These are phyloP conservation scores for Madurella mycetomatis DNA, from an alignment of 2,329 filamentous ascomycete species.

Conservation along the genomic window DNA sequence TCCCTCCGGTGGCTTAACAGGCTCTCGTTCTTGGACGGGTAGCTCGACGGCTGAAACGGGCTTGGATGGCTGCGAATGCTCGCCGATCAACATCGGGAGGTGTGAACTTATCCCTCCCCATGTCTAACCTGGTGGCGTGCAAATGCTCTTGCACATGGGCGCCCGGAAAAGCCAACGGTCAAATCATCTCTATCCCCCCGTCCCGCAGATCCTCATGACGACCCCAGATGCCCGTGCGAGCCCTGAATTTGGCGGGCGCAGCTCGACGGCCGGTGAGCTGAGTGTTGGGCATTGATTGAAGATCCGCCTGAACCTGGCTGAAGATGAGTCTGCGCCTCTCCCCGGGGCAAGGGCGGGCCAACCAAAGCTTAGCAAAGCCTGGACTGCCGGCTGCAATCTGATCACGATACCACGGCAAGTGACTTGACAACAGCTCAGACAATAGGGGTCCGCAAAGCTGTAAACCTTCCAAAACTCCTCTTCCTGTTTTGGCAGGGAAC, in stretches of 20 bases:
- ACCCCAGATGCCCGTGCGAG: constrained; percentile 3
- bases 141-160: constrained; percentile 15
- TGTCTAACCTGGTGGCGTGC: constrained; percentile 22
- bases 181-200: constrained; percentile 1
- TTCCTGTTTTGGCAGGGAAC: constrained; percentile 13
- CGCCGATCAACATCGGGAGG: not conserved
- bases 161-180: no score
- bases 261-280: constrained; percentile 13
- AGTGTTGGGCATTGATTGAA: constrained; percentile 7
- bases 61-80: not conserved
- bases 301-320: constrained; percentile 11
- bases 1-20: not conserved
- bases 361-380: not conserved
- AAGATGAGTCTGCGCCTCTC: constrained; percentile 11
- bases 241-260: not conserved
- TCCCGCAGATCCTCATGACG: constrained; percentile 21
- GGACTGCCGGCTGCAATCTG: constrained; percentile 8
- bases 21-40: not conserved
- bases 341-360: not conserved
- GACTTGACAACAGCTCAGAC: no score
- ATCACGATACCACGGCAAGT: constrained; percentile 5
- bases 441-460: no score
- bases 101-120: not conserved
- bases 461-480: not conserved
- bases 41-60: not conserved